These are phyloP conservation scores for Acacia concinna DNA, from an alignment of 331 rosid genomes.

Conservation along the genomic window DNA sequence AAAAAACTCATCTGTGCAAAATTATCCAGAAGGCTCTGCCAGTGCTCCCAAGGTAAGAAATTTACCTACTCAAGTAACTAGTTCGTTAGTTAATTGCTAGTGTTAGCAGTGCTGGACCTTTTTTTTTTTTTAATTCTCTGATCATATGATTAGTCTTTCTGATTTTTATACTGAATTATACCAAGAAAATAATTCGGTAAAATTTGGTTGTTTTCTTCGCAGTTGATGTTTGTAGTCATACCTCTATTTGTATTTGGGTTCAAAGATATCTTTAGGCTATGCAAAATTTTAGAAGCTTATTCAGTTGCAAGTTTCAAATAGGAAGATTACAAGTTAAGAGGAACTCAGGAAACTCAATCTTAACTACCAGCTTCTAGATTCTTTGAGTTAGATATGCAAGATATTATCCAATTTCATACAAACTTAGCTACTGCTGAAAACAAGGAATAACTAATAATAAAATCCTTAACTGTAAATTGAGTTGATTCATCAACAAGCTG, in stretches of 20 bases:
- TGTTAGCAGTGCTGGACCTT: too few species aligned
- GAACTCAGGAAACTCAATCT: background rate
- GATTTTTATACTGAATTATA: background rate
- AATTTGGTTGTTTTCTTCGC: background rate
- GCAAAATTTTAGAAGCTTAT: background rate
- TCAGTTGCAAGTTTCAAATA: background rate
- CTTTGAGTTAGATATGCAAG: background rate
- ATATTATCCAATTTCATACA: too few species aligned
- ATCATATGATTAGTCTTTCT: background rate
- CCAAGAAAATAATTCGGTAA: background rate
- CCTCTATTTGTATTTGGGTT: background rate
- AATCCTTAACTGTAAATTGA: background rate
- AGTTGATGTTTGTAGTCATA: background rate
- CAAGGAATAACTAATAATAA: background rate
- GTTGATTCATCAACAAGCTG: background rate
- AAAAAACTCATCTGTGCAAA: slow-evolving; percentile 25
- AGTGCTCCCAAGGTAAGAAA: slow-evolving; percentile 39
- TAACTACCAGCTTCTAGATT: too few species aligned
- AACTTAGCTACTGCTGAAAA: background rate
- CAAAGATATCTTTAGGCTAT: background rate
- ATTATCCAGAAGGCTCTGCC: slow-evolving; percentile 44
- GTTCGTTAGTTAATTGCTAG: background rate
- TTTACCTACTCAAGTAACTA: slow-evolving; percentile 23
- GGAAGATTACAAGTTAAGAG: background rate
- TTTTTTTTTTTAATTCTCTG: background rate